Conservation (phyloP, 2,329 filamentous ascomycete genomes). For the Penicillium vulpinum region DNA sequence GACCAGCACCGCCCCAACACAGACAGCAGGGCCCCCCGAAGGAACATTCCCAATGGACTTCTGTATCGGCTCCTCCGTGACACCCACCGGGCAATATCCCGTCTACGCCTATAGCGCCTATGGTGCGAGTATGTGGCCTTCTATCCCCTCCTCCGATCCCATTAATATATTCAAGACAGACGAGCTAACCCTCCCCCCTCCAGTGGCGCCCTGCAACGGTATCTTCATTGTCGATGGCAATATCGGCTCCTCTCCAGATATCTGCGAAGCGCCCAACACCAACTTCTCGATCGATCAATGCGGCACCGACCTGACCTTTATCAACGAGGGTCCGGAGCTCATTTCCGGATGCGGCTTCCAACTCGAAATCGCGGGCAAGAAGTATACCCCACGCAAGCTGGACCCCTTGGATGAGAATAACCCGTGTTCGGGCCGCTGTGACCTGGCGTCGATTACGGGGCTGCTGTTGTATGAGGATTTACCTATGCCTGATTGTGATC, state of each 20-base stretch:
- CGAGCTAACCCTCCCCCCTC: not conserved
- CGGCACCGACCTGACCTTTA: too few relatives aligned
- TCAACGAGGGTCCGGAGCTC: not conserved
- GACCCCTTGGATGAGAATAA: not conserved
- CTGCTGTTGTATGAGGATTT: not conserved
- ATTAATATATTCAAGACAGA: too few relatives aligned
- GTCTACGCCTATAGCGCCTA: not conserved
- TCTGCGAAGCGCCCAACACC: too few relatives aligned
- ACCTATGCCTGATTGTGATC: not conserved
- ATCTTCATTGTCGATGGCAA: not conserved
- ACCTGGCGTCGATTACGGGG: not conserved
- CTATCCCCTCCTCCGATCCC: too few relatives aligned
- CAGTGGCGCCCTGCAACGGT: not conserved
- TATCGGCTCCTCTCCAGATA: not conserved
- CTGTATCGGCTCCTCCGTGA: too few relatives aligned
- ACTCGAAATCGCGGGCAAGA: not conserved
- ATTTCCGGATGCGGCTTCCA: not conserved
- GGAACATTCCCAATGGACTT: too few relatives aligned
- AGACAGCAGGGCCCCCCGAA: not conserved
- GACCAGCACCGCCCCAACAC: not conserved
- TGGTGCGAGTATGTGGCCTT: not conserved
- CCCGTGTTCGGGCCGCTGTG: not conserved
- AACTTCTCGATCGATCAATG: too few relatives aligned
- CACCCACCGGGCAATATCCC: too few relatives aligned
- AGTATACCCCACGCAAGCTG: not conserved